A percentile compares a stretch with the other conserved stretches of the same genome.
Evolutionary conservation across 306 rosid genomes (phyloP).

Genomic region (peach (Prunus persica)): DNA sequence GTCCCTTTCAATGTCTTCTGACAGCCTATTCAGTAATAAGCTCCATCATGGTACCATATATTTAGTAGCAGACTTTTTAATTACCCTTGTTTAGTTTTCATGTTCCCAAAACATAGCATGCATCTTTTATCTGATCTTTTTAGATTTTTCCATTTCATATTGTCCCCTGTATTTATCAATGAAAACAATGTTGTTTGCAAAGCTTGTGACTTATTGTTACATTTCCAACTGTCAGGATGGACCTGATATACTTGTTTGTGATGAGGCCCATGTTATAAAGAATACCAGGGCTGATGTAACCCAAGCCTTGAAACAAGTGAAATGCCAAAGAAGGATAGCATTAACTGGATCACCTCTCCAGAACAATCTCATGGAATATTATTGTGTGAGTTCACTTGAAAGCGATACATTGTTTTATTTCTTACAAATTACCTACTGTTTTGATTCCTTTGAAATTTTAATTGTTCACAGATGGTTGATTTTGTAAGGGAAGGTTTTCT

Average conservation of each 20-base stretch:
- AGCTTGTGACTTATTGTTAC: background rate
- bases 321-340: conserved; percentile 95
- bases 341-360: conserved; percentile 98
- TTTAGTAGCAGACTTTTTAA: background rate
- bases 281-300: conserved; percentile 88
- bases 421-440: background rate
- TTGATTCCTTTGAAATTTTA: conserved; percentile 14
- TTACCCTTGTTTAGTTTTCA: background rate
- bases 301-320: conserved; percentile 94
- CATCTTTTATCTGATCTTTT: background rate
- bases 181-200: background rate
- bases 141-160: background rate
- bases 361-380: conserved; percentile 99
- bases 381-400: conserved; percentile 69
- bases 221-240: conserved; percentile 63
- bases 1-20: background rate
- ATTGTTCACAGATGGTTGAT: conserved; percentile 89
- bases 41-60: background rate
- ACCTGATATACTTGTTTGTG: conserved; percentile 97
- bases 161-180: background rate
- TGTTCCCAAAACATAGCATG: background rate
- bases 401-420: background rate
- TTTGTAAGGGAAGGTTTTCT: conserved; percentile 99
- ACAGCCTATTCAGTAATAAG: background rate
- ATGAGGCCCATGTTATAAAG: conserved; percentile 95